phyloP scores from a whole-genome alignment of 345 rosid species.

The Gossypium bickii region DNA sequence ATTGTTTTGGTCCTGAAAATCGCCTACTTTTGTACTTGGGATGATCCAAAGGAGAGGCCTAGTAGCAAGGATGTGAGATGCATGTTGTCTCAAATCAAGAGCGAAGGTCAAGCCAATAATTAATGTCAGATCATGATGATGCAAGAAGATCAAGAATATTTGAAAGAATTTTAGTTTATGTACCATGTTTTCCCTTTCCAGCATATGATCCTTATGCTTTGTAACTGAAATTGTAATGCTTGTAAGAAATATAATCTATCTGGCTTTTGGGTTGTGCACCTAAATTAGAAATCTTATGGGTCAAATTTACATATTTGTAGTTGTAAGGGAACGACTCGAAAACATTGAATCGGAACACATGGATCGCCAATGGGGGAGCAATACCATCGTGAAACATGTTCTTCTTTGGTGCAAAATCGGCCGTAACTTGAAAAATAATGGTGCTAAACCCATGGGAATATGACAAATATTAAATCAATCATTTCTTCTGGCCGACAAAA shows the following conservation, averaged over 20 bases:
- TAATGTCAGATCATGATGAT: neutral
- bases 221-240: neutral
- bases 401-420: neutral
- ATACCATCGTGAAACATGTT: neutral
- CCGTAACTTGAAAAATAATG: no score
- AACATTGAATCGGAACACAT: neutral
- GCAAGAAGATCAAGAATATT: neutral
- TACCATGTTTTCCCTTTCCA: no score
- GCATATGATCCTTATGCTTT: neutral
- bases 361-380: no score
- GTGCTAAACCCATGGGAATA: no score
- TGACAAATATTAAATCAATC: no score
- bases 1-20: constrained; percentile 76
- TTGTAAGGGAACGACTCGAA: neutral
- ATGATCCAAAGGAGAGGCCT: constrained; percentile 82
- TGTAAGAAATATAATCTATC: neutral
- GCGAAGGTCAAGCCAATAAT: constrained; percentile 10
- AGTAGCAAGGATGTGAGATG: constrained; percentile 69
- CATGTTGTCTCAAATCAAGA: constrained; percentile 71
- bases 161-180: neutral
- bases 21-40: constrained; percentile 77
- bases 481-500: no score
- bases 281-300: neutral
- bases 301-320: neutral
- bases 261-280: neutral